Evolutionary conservation across 495 filamentous ascomycete species (phyloP).

Genomic region (Xylaria acuta): DNA sequence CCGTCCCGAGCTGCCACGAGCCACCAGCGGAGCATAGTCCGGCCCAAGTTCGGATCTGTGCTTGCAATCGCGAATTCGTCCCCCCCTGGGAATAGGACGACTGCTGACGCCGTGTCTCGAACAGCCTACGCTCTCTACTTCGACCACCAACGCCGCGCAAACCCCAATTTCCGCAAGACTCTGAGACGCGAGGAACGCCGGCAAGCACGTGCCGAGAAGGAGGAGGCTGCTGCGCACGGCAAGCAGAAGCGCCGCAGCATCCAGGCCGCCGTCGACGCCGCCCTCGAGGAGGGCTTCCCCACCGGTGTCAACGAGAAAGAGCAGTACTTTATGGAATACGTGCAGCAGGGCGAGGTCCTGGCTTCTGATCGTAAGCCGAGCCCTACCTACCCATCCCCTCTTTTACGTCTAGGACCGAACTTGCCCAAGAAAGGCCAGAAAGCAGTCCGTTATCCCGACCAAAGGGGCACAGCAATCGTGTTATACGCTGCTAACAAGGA

Average conservation of each 20-base stretch:
- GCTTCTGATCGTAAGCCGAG: slow-evolving; percentile 56
- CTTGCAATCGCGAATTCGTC: neutral
- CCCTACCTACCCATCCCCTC: neutral
- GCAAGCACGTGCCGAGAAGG: slow-evolving; percentile 76
- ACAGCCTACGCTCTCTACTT: slow-evolving; percentile 85
- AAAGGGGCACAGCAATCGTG: slow-evolving; percentile 22
- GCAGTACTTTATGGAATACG: slow-evolving; percentile 88
- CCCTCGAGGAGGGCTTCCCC: slow-evolving; percentile 90
- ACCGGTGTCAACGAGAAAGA: slow-evolving; percentile 85
- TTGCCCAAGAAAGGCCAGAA: neutral
- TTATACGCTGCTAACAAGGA: slow-evolving; percentile 22
- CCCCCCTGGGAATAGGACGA: slow-evolving; percentile 42
- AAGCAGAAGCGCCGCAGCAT: slow-evolving; percentile 75
- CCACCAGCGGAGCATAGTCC: neutral
- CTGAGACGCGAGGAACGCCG: slow-evolving; percentile 82
- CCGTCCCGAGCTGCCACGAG: slow-evolving; percentile 41
- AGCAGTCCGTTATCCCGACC: slow-evolving; percentile 17
- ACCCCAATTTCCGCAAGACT: slow-evolving; percentile 83
- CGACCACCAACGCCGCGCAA: slow-evolving; percentile 87
- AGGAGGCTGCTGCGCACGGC: slow-evolving; percentile 71
- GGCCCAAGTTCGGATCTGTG: neutral
- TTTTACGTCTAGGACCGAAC: neutral
- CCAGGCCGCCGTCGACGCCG: slow-evolving; percentile 72
- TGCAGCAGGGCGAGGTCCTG: slow-evolving; percentile 81
- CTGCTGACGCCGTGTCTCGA: slow-evolving; percentile 44